Evolutionary conservation across 495 filamentous ascomycete species (phyloP), one percentile per base, ranked within the genome.

Genomic region (Xylaria scruposa): DNA sequence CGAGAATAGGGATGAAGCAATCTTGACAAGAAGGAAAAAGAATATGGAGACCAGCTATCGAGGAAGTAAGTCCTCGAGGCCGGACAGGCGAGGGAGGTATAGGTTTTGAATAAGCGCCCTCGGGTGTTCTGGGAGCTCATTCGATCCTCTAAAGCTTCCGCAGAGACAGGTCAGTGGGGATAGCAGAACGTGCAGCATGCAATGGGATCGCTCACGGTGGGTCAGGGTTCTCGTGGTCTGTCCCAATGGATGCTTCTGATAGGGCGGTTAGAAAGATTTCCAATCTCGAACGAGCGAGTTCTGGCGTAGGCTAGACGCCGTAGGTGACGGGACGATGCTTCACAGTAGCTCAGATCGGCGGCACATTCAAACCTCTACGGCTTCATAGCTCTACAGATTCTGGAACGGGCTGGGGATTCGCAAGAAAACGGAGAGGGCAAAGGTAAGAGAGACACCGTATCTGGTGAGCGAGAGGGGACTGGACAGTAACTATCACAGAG

Each of bases 91-190:
- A 78, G 83, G 84, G 75, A 79, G 75, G 75, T 72, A 77, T 74
- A 78, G 83, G 83, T 86, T 89, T 87, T 88, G 85, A 86, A 84
- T 82, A 83, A 81, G 80, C 85, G 85, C 83, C 83, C 79, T 74
- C 67, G 73, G 76, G 70, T 72, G 75, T 62, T 21, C 70, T 76
- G 67, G 71, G 71, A 79, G 75, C 73, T 75, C 70, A 81, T 81
- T 77, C 74, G 79, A 60, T 72, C 73, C 77, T 79, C 72, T 75
- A 60, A 73, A 76, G 75, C 75, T 77, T 74, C 83, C 84, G 80
- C 83, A 85, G 81, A 78, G 74, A 78, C 36, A 56, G 10, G 72
- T 73, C 71, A 75, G 78, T 77, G 78, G 76, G 68, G 75, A 72
- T 77, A 10, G 49, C 44, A 75, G 73, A 73, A 56, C 62, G 70